phyloP scores from a whole-genome alignment of 2,329 filamentous ascomycete species.

The Clonostachys rosea region DNA sequence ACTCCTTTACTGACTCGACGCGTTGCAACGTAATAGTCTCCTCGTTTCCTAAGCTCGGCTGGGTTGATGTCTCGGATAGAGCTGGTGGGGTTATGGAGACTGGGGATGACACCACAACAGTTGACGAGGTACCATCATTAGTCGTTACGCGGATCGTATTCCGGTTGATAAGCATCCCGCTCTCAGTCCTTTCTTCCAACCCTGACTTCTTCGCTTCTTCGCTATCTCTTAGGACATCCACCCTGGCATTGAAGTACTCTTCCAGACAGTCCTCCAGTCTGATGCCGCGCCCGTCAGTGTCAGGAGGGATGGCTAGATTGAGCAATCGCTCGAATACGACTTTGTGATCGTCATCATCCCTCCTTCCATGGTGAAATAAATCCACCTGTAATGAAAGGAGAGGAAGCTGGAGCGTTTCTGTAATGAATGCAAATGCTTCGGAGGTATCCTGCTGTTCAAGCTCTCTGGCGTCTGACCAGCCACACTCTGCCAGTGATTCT shows the following conservation, averaged over 20 bases:
- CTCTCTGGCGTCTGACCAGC: constrained; percentile 76
- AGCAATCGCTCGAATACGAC: constrained; percentile 88
- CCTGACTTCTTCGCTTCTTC: constrained; percentile 44
- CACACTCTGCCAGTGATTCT: constrained; percentile 75
- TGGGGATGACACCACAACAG: constrained; percentile 24
- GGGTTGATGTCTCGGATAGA: neutral
- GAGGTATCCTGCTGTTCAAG: constrained; percentile 91
- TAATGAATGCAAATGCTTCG: constrained; percentile 93
- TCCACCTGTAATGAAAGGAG: constrained; percentile 90
- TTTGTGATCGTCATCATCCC: constrained; percentile 85
- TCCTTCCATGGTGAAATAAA: constrained; percentile 86
- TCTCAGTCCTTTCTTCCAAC: constrained; percentile 16
- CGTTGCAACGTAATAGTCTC: neutral
- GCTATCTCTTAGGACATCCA: constrained; percentile 79
- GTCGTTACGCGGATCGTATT: constrained; percentile 25
- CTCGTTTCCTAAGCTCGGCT: neutral
- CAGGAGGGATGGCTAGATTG: constrained; percentile 83
- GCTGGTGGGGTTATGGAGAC: constrained; percentile 16
- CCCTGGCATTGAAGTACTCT: constrained; percentile 89
- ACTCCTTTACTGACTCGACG: neutral
- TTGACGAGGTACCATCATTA: constrained; percentile 22
- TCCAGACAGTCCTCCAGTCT: constrained; percentile 89
- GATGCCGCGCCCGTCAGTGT: constrained; percentile 64
- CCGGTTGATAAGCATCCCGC: constrained; percentile 9
- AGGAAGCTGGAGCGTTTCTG: constrained; percentile 81